Percentiles rank a stretch among this genome's conserved stretches.
Conservation (phyloP, 2,329 filamentous ascomycete species). For the Trichoderma endophyticum region DNA sequence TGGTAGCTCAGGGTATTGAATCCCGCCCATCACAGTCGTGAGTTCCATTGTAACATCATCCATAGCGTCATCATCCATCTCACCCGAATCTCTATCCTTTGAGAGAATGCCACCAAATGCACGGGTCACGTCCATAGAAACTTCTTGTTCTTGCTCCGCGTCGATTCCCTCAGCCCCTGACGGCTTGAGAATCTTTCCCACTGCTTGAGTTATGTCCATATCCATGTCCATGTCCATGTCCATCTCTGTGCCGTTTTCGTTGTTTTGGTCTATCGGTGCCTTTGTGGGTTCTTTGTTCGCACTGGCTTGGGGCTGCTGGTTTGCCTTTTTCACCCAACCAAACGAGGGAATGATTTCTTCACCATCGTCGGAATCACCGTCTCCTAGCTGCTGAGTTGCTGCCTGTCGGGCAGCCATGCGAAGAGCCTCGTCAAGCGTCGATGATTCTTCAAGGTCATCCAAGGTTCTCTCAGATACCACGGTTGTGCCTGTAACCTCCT, state of each 20-base stretch:
- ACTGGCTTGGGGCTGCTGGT: slow-evolving; percentile 31
- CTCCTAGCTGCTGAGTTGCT: slow-evolving; percentile 54
- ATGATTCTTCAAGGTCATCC: slow-evolving; percentile 59
- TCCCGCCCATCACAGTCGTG: slow-evolving; percentile 73
- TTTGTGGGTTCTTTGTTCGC: slow-evolving; percentile 40
- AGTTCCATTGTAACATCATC: slow-evolving; percentile 70
- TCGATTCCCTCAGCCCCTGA: slow-evolving; percentile 40
- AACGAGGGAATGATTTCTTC: slow-evolving; percentile 75
- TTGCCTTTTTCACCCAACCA: slow-evolving; percentile 64
- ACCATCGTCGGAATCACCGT: slow-evolving; percentile 54
- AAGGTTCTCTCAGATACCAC: slow-evolving; percentile 57
- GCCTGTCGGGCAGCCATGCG: slow-evolving; percentile 72
- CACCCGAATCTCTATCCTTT: slow-evolving; percentile 29
- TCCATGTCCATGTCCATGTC: slow-evolving; percentile 46
- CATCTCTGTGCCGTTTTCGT: slow-evolving; percentile 30
- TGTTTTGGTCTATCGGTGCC: slow-evolving; percentile 33
- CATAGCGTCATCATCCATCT: slow-evolving; percentile 35
- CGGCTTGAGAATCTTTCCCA: slow-evolving; percentile 52
- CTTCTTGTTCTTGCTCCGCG: slow-evolving; percentile 55
- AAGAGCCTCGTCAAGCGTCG: slow-evolving; percentile 72
- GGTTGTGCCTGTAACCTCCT: slow-evolving; percentile 70
- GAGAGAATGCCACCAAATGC: slow-evolving; percentile 76
- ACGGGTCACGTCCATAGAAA: slow-evolving; percentile 93
- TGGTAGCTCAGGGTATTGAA: slow-evolving; percentile 42
- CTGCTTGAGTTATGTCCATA: slow-evolving; percentile 55